Evolutionary conservation across 805 yeast genomes (phyloP).

Genomic region (Zygosaccharomyces kombuchaensis): DNA sequence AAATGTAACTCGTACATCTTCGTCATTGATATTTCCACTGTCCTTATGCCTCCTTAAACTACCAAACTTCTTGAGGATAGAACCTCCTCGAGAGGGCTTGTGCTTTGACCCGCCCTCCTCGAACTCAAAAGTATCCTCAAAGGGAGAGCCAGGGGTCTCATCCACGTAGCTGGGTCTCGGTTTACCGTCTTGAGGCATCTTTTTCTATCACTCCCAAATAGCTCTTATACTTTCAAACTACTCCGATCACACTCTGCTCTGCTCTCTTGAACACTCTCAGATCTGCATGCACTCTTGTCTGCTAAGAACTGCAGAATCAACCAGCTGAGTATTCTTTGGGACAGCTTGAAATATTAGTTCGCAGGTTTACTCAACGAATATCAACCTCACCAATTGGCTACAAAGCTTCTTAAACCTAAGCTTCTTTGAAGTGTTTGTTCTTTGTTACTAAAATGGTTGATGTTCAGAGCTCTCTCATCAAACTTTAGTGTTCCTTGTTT

Average conservation of each 20-base stretch:
- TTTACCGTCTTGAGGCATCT: conserved; percentile 7
- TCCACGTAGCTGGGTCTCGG: conserved; percentile 12
- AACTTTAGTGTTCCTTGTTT: background rate
- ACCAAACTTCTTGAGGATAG: conserved; percentile 17
- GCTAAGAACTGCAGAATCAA: background rate
- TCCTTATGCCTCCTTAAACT: conserved; percentile 7
- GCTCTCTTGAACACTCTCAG: background rate
- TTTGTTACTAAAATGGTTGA: background rate
- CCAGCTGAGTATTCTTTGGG: background rate
- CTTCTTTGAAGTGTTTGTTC: background rate
- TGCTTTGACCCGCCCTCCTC: conserved; percentile 14
- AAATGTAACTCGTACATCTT: conserved; percentile 15
- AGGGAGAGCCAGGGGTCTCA: conserved; percentile 26
- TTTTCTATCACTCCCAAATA: background rate
- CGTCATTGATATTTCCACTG: conserved; percentile 3
- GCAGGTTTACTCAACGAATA: background rate
- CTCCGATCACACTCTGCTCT: background rate
- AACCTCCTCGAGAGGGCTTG: conserved; percentile 12
- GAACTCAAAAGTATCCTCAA: conserved; percentile 29
- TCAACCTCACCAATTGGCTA: background rate
- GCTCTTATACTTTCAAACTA: background rate
- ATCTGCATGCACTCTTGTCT: background rate
- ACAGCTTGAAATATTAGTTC: background rate
- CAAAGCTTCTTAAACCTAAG: background rate
- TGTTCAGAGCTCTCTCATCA: conserved; percentile 1